Conservation (phyloP, 1,284 basidiomycete species). For the Ustilago sp. region DNA sequence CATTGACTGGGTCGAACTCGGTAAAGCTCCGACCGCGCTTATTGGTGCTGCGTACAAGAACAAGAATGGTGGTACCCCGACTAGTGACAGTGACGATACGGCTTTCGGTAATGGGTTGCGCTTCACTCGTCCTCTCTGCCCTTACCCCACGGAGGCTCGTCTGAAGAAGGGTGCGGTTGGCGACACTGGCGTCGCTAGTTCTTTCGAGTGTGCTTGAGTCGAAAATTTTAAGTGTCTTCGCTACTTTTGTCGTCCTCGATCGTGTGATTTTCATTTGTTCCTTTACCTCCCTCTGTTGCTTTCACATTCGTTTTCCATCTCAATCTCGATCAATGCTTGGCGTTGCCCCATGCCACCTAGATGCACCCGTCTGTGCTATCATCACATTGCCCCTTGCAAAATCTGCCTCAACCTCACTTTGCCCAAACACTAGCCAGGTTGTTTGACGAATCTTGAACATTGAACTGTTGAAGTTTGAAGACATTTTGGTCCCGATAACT, state of each 20-base stretch:
- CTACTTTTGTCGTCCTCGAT: background rate
- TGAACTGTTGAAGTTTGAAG: too few relatives aligned
- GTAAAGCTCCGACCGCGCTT: constrained; percentile 68
- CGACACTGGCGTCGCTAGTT: constrained; percentile 13
- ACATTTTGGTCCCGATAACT: too few relatives aligned
- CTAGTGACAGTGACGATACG: background rate
- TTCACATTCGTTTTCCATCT: background rate
- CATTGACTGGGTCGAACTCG: constrained; percentile 72
- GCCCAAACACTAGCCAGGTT: too few relatives aligned
- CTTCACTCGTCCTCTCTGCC: constrained; percentile 28
- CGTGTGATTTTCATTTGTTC: background rate
- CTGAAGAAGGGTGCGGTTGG: background rate
- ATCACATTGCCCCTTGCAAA: too few relatives aligned
- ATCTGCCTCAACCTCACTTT: background rate
- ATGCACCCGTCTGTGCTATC: background rate
- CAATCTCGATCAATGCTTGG: background rate
- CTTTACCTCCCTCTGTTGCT: background rate
- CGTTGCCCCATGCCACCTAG: background rate
- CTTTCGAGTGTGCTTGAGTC: constrained; percentile 22
- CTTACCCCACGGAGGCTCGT: constrained; percentile 20
- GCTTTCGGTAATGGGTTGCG: constrained; percentile 21
- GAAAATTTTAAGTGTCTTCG: background rate
- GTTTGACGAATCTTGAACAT: background rate
- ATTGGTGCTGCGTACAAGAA: constrained; percentile 62
- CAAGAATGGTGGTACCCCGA: constrained; percentile 3